phyloP scores from a whole-genome alignment of 1,284 basidiomycete genomes.

The Ustilago nuda region DNA sequence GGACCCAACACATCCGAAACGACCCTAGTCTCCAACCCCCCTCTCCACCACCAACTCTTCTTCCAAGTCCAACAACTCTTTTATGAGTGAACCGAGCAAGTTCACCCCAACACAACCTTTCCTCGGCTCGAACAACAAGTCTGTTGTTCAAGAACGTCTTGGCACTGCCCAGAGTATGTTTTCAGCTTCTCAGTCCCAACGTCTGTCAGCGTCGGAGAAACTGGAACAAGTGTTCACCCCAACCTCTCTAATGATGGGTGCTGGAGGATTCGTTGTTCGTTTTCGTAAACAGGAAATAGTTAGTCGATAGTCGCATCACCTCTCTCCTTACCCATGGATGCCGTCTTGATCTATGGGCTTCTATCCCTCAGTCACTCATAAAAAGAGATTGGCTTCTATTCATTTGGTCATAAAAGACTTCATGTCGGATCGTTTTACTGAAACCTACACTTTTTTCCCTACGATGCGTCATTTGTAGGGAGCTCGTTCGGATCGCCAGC shows the following conservation, averaged over 20 bases:
- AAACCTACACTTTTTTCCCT: background rate
- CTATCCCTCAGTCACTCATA: background rate
- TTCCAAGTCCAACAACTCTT: background rate
- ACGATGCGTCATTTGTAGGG: background rate
- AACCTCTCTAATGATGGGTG: slow-evolving; percentile 2
- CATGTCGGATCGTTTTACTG: background rate
- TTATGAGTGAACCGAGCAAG: slow-evolving; percentile 1
- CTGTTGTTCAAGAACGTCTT: slow-evolving; percentile 11
- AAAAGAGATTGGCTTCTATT: background rate
- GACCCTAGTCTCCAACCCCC: slow-evolving; percentile 25
- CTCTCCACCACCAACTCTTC: slow-evolving; percentile 1
- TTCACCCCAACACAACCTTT: slow-evolving; percentile 32
- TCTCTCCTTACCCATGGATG: no score
- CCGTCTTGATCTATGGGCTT: background rate
- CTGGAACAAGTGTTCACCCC: slow-evolving; percentile 3
- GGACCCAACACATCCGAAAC: slow-evolving; percentile 44
- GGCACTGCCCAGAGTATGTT: slow-evolving; percentile 35
- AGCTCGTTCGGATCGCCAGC: slow-evolving; percentile 25
- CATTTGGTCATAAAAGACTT: background rate
- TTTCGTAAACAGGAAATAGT: background rate
- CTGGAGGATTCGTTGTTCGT: slow-evolving; percentile 1
- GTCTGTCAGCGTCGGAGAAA: background rate
- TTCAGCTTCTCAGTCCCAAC: background rate
- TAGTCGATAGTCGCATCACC: background rate
- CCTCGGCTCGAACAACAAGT: background rate